These are phyloP conservation scores for Aspergillus sp. DNA, from an alignment of 2,329 filamentous ascomycete genomes.

Conservation along the genomic window DNA sequence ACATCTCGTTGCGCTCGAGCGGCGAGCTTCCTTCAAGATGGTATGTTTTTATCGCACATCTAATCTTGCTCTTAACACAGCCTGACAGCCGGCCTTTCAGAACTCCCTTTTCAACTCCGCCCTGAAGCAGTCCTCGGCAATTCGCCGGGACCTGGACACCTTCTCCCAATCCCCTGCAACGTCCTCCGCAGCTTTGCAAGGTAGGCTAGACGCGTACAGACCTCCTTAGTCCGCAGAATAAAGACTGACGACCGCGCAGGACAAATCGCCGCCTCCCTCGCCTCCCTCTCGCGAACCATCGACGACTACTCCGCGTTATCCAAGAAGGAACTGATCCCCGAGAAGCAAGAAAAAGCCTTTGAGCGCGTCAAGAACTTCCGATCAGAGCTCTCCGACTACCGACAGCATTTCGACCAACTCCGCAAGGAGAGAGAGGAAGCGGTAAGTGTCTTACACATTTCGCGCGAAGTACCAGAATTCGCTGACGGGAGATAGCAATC, in stretches of 20 bases:
- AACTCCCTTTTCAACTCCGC: slow-evolving; percentile 84
- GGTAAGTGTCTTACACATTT: slow-evolving; percentile 37
- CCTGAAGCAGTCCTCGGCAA: slow-evolving; percentile 76
- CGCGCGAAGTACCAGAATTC: no score
- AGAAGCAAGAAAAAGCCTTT: slow-evolving; percentile 87
- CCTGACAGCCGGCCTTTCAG: slow-evolving; percentile 40
- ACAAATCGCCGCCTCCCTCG: slow-evolving; percentile 74
- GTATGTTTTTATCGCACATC: slow-evolving; percentile 1
- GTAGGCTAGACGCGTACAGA: slow-evolving; percentile 21
- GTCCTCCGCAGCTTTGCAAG: slow-evolving; percentile 62
- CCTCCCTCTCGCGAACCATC: slow-evolving; percentile 81
- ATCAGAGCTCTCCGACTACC: slow-evolving; percentile 74
- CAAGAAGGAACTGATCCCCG: slow-evolving; percentile 81
- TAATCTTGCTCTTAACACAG: not conserved
- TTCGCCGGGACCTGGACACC: slow-evolving; percentile 71
- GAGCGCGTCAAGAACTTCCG: slow-evolving; percentile 85
- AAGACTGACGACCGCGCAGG: slow-evolving; percentile 47
- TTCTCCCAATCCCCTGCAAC: slow-evolving; percentile 60
- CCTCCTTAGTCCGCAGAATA: not conserved
- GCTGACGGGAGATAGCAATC: slow-evolving; percentile 42
- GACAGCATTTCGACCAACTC: slow-evolving; percentile 71
- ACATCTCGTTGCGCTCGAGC: not conserved
- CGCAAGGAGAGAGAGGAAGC: slow-evolving; percentile 76
- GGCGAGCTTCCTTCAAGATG: slow-evolving; percentile 5
- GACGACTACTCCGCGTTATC: slow-evolving; percentile 87